phyloP scores from a whole-genome alignment of 139 green algal species.

The Closterium sp. region DNA sequence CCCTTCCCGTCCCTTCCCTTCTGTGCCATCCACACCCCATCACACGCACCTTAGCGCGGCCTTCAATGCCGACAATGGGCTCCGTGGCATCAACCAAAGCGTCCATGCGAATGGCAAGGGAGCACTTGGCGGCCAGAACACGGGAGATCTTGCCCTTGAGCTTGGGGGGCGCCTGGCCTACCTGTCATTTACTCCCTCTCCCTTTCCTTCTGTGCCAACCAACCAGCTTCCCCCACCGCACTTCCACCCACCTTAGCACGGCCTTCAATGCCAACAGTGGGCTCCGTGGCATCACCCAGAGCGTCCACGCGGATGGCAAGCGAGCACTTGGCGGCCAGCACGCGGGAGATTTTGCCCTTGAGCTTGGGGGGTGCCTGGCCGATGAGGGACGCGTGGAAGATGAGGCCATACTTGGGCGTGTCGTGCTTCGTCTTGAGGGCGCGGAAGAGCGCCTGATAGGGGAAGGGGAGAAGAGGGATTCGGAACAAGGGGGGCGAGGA shows the following conservation, averaged over 20 bases:
- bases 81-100: slow-evolving; percentile 84
- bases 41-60: slow-evolving; percentile 70
- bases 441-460: slow-evolving; percentile 54
- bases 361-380: not conserved
- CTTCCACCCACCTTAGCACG: too few species aligned
- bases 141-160: slow-evolving; percentile 97
- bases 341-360: too few species aligned
- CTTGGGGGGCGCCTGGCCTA: slow-evolving; percentile 84
- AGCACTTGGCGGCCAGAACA: slow-evolving; percentile 94
- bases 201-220: too few species aligned
- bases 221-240: too few species aligned
- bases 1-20: not conserved
- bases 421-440: slow-evolving; percentile 92
- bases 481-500: too few species aligned
- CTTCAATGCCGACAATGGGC: slow-evolving; percentile 78
- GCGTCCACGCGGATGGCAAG: too few species aligned
- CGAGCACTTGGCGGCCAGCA: too few species aligned
- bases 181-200: too few species aligned
- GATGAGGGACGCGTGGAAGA: slow-evolving; percentile 97
- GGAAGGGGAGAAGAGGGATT: not conserved
- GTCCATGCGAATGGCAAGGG: slow-evolving; percentile 78
- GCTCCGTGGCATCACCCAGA: too few species aligned
- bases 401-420: slow-evolving; percentile 99
- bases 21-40: too few species aligned
- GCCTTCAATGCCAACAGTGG: too few species aligned